These are phyloP conservation scores for Paramecium octaurelia DNA, from an alignment of 73 alveolate species.

Conservation along the genomic window DNA sequence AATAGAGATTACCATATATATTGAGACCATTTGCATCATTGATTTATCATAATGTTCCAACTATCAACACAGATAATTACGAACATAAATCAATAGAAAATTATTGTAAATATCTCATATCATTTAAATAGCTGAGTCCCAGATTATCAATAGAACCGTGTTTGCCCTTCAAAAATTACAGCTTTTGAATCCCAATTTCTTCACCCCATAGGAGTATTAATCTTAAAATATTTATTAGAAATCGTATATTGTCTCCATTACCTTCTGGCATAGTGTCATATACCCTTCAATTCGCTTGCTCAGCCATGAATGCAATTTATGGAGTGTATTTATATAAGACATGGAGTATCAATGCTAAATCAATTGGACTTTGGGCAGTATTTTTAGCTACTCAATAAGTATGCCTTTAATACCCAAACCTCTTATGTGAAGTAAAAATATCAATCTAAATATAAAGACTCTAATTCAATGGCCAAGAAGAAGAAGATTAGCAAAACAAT, in stretches of 20 bases:
- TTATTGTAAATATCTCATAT: neutral
- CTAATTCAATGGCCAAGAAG: conserved; percentile 35
- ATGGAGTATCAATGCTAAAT: conserved; percentile 9
- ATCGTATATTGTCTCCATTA: neutral
- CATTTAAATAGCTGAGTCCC: neutral
- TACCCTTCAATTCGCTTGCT: neutral
- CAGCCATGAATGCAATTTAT: conserved; percentile 25
- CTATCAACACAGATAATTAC: neutral
- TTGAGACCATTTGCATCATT: conserved; percentile 20
- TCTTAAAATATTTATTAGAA: neutral
- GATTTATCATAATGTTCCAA: neutral
- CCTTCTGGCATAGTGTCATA: neutral
- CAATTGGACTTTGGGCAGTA: conserved; percentile 27
- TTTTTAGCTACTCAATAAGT: neutral
- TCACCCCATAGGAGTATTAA: conserved; percentile 29
- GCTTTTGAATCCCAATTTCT: conserved; percentile 11
- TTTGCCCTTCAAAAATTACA: conserved; percentile 17
- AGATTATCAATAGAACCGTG: conserved; percentile 8
- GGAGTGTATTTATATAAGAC: neutral
- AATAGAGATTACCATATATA: neutral
- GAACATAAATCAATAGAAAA: neutral
- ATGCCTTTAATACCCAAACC: neutral
- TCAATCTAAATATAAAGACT: neutral
- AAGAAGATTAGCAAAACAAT: conserved; percentile 9
- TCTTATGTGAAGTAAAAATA: neutral